phyloP scores from a whole-genome alignment of 306 rosid species.

The Cercis canadensis region DNA sequence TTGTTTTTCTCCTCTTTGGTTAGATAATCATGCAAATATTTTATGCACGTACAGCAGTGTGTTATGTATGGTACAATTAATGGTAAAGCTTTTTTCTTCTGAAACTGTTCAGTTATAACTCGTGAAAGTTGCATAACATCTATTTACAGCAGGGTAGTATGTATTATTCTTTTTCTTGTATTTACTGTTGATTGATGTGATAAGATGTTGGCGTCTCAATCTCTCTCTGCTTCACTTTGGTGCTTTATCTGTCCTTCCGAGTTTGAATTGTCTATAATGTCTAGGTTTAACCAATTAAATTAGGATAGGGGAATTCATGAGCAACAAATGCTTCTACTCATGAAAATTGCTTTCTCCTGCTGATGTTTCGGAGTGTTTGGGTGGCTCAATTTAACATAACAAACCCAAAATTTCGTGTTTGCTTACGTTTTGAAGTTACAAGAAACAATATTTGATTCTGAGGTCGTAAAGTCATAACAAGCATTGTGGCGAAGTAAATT shows the following conservation, averaged over 20 bases:
- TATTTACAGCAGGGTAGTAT: too few species aligned
- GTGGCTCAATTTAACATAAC: not conserved
- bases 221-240: too few species aligned
- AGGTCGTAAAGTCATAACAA: not conserved
- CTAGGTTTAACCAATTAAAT: too few species aligned
- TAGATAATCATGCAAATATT: not conserved
- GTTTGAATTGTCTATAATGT: not conserved
- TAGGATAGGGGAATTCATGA: not conserved
- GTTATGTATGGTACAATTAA: too few species aligned
- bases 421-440: not conserved
- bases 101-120: not conserved
- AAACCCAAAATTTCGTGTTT: not conserved
- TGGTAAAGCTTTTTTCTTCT: not conserved
- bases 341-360: not conserved
- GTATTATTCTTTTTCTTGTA: not conserved
- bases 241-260: not conserved
- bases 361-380: not conserved
- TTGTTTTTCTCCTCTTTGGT: not conserved
- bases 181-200: not conserved
- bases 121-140: not conserved
- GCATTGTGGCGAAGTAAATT: not conserved
- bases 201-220: constrained; percentile 2
- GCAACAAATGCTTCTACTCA: not conserved
- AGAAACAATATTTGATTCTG: not conserved
- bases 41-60: not conserved